phyloP scores from a whole-genome alignment of 495 filamentous ascomycete genomes.

The Neurospora sp. region DNA sequence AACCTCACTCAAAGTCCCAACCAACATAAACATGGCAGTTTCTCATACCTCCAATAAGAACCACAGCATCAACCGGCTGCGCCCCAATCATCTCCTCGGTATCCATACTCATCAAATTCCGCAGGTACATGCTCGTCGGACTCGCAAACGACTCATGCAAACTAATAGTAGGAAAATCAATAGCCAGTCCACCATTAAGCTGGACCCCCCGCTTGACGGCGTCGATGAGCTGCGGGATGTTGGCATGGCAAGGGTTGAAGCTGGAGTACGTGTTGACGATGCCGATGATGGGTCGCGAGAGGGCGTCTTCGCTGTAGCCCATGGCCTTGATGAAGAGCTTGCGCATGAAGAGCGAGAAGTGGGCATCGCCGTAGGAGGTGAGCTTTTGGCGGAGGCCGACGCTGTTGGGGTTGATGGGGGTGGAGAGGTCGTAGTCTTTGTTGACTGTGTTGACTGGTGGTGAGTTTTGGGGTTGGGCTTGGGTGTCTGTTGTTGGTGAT shows the following conservation, averaged over 20 bases:
- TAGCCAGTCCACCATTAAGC: conserved; percentile 47
- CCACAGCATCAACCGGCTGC: conserved; percentile 53
- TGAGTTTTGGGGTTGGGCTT: neutral
- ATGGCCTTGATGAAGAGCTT: conserved; percentile 64
- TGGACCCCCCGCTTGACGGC: conserved; percentile 54
- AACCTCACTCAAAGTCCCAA: neutral
- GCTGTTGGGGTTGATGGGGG: conserved; percentile 32
- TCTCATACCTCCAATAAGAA: conserved; percentile 50
- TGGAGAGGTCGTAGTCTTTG: conserved; percentile 45
- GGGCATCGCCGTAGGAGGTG: conserved; percentile 57
- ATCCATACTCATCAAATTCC: conserved; percentile 65
- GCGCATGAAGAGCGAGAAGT: conserved; percentile 59
- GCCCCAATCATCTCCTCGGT: conserved; percentile 62
- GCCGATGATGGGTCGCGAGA: conserved; percentile 54
- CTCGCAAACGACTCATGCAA: conserved; percentile 52
- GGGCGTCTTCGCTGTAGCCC: conserved; percentile 56
- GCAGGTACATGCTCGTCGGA: conserved; percentile 59
- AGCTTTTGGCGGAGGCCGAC: conserved; percentile 49
- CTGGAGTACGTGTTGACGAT: conserved; percentile 57
- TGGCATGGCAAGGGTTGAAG: conserved; percentile 62
- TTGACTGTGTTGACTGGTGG: neutral
- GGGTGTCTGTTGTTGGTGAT: neutral
- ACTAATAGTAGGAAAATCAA: conserved; percentile 60
- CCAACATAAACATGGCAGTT: neutral
- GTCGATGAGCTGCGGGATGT: conserved; percentile 57